A percentile compares a stretch with the other conserved stretches of the same genome.
These are phyloP conservation scores for Balakata baccata DNA, from an alignment of 345 rosid species.

Conservation along the genomic window DNA sequence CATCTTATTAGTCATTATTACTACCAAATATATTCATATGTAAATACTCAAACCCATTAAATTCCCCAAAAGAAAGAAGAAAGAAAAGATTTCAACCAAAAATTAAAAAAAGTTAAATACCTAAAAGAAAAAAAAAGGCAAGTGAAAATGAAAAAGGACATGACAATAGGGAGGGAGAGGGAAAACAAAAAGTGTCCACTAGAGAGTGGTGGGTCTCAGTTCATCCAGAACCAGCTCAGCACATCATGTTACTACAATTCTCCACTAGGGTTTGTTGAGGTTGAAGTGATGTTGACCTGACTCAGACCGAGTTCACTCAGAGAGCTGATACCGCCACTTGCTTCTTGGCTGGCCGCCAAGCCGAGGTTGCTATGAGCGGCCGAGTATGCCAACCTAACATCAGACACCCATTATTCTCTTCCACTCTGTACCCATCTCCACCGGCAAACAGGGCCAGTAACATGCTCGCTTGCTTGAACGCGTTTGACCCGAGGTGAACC, in stretches of 20 bases:
- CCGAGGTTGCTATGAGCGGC: conserved; percentile 7
- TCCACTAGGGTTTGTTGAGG: neutral
- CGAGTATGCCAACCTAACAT: conserved; percentile 5
- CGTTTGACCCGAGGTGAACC: conserved; percentile 62
- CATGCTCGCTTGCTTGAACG: conserved; percentile 82
- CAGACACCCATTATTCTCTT: conserved; percentile 5
- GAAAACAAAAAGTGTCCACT: neutral
- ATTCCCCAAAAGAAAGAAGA: neutral
- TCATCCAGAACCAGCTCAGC: conserved; percentile 7
- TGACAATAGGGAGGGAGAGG: neutral
- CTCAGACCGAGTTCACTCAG: neutral
- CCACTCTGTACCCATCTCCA: conserved; percentile 27
- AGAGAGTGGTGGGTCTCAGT: neutral
- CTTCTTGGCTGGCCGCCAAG: neutral
- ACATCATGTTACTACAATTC: neutral
- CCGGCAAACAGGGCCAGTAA: conserved; percentile 62
- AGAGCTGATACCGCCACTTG: neutral
- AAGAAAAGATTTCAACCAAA: no score
- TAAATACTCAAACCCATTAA: neutral
- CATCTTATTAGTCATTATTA: neutral
- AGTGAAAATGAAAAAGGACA: neutral
- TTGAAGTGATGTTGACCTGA: neutral
- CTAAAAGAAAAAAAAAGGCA: neutral
- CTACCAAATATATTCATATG: neutral
- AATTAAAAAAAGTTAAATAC: neutral